A percentile compares a stretch with the other conserved stretches of the same genome.
Conservation (phyloP, 1,139 yeast genomes). For the Pichia sp. region DNA sequence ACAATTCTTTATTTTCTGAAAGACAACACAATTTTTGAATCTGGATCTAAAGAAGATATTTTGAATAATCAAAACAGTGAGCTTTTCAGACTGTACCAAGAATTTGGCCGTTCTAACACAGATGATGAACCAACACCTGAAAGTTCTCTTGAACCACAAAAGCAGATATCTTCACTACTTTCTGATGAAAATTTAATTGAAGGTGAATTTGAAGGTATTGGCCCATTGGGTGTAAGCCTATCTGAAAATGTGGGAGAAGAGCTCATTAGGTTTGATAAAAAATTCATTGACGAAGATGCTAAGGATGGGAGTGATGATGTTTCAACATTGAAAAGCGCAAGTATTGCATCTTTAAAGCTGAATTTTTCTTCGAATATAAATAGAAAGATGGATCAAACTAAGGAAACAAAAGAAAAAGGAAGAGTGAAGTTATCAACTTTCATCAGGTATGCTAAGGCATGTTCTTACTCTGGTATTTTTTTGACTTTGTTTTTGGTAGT, state of each 20-base stretch:
- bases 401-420: slow-evolving; percentile 46
- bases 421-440: slow-evolving; percentile 59
- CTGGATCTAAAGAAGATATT: slow-evolving; percentile 46
- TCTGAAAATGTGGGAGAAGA: slow-evolving; percentile 17
- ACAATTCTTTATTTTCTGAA: slow-evolving; percentile 51
- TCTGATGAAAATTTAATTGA: slow-evolving; percentile 12
- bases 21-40: slow-evolving; percentile 53
- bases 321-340: slow-evolving; percentile 47
- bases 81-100: slow-evolving; percentile 44
- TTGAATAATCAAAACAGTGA: slow-evolving; percentile 30
- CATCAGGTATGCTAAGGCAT: slow-evolving; percentile 54
- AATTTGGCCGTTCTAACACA: slow-evolving; percentile 23
- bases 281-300: slow-evolving; percentile 2
- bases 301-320: slow-evolving; percentile 6
- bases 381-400: slow-evolving; percentile 29
- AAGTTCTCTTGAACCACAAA: neutral
- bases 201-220: slow-evolving; percentile 15
- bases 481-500: slow-evolving; percentile 36
- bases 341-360: slow-evolving; percentile 42
- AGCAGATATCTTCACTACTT: neutral
- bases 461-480: slow-evolving; percentile 46
- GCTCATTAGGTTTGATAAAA: slow-evolving; percentile 5
- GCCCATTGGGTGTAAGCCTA: slow-evolving; percentile 11
- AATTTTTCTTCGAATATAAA: slow-evolving; percentile 14
- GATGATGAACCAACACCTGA: neutral